These are phyloP conservation scores for Wolfiporia cocos DNA, from an alignment of 1,284 basidiomycete species.

Conservation along the genomic window DNA sequence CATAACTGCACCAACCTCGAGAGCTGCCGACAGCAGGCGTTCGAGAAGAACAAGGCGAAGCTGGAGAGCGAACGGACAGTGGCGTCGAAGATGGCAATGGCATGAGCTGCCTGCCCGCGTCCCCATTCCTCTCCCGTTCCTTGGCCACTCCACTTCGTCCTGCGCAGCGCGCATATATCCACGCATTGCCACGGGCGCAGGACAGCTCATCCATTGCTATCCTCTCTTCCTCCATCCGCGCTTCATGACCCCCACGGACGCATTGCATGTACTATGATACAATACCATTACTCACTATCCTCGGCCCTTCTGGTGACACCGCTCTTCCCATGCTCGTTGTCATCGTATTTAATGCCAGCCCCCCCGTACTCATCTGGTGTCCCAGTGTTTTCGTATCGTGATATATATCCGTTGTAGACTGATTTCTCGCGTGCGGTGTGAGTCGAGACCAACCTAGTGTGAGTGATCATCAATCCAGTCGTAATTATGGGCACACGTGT, in stretches of 20 bases:
- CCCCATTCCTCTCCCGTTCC: slow-evolving; percentile 9
- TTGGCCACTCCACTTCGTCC: slow-evolving; percentile 5
- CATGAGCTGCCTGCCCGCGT: slow-evolving; percentile 34
- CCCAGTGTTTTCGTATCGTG: too few species aligned
- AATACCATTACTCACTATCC: slow-evolving; percentile 13
- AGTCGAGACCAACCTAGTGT: too few species aligned
- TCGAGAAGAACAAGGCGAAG: slow-evolving; percentile 80
- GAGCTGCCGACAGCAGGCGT: slow-evolving; percentile 78
- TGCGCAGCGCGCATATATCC: slow-evolving; percentile 1
- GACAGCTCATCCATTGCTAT: slow-evolving; percentile 16
- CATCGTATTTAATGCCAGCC: slow-evolving; percentile 10
- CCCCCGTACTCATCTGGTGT: slow-evolving; percentile 10
- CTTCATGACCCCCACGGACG: slow-evolving; percentile 23
- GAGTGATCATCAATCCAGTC: too few species aligned
- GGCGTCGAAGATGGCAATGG: slow-evolving; percentile 76
- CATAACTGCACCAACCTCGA: slow-evolving; percentile 75
- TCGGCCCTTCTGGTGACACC: slow-evolving; percentile 12
- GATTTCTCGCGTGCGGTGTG: too few species aligned
- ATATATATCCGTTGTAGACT: too few species aligned
- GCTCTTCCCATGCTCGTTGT: slow-evolving; percentile 5
- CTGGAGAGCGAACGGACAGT: slow-evolving; percentile 84
- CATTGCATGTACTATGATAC: slow-evolving; percentile 16
- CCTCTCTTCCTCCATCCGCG: slow-evolving; percentile 11
- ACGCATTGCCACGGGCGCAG: slow-evolving; percentile 9
- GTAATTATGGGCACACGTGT: too few species aligned